Evolutionary conservation across 2,329 filamentous ascomycete genomes (phyloP), one percentile per base, ranked within the genome.

Genomic region (Sphaerulina populicola): DNA sequence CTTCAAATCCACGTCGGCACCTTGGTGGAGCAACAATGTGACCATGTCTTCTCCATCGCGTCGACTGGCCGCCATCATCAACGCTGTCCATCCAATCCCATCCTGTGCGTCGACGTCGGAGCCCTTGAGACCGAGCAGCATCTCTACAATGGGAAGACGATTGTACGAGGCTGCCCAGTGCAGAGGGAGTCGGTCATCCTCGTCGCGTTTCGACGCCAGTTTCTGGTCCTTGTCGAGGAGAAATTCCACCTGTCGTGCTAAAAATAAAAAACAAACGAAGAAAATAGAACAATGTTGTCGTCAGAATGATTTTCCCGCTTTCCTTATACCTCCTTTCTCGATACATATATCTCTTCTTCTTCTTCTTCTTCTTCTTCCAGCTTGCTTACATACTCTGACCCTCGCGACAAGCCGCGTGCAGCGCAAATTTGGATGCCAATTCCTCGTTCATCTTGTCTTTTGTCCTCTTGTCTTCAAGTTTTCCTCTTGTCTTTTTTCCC

Each of bases 151-250:
- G 21, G 83, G 78, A 6, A 84, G 71, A 59, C 82, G 83, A 66
- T 93, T 94, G 68, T 86, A 85, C 18, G 90, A 93, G 1, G 82
- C 81, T 0, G 93, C 91, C 93, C 93, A 98, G 74, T 98, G 93
- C 51, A 97, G 82, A 2, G 93, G 84, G 35, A 95, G 79, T 40
- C 93, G 86, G 12, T 88, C 88, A 68, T 98, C 93, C 44, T 87
- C 84, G 64, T 98, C 93, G 63, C 73, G 75, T 62, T 82, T 81
- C 52, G 73, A 76, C 23, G 87, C 83, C 36, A 94, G 79, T 63
- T 86, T 90, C 2, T 86, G 83, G 64, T 94, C 89, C 59, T 83
- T 81, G 65, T 80, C 81, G 39, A 91, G 73, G 14, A 91, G 76
- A 7, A 85, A 86, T 70, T 94, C 88, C 33, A 86, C 86, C 23